phyloP scores from a whole-genome alignment of 1,284 basidiomycete species.

The Cutaneotrichosporon dermatis region DNA sequence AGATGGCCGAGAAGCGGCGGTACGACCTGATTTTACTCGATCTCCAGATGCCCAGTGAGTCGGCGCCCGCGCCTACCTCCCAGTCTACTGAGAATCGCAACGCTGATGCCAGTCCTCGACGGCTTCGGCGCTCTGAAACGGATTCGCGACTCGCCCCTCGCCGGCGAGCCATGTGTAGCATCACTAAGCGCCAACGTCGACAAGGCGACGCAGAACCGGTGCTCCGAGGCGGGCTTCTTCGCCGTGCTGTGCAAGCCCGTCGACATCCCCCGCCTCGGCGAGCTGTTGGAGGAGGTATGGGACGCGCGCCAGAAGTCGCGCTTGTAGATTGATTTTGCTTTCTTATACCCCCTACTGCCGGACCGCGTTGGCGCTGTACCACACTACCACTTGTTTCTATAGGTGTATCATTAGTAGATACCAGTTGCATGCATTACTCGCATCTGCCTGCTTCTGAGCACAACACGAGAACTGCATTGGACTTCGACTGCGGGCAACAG shows the following conservation, averaged over 20 bases:
- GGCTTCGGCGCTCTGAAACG: slow-evolving; percentile 34
- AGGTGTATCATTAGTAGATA: too few species aligned
- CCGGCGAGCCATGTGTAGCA: slow-evolving; percentile 36
- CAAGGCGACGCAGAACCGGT: slow-evolving; percentile 29
- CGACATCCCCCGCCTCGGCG: slow-evolving; percentile 31
- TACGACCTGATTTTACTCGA: slow-evolving; percentile 46
- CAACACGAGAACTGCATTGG: too few species aligned
- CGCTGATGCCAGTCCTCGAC: slow-evolving; percentile 27
- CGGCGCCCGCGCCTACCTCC: too few species aligned
- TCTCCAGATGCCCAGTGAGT: slow-evolving; percentile 40
- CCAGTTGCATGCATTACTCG: too few species aligned
- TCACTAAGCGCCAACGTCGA: slow-evolving; percentile 46
- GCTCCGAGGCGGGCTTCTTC: slow-evolving; percentile 32
- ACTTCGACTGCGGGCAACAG: too few species aligned
- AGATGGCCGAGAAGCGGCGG: slow-evolving; percentile 29
- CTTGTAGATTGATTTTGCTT: background rate
- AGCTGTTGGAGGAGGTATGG: slow-evolving; percentile 19
- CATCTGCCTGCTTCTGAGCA: too few species aligned
- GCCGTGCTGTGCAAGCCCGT: slow-evolving; percentile 41
- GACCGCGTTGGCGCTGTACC: too few species aligned
- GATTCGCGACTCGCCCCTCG: slow-evolving; percentile 29
- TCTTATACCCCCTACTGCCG: too few species aligned
- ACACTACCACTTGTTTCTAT: too few species aligned
- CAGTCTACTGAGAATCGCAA: too few species aligned
- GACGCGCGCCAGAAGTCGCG: slow-evolving; percentile 4